Percentiles rank a stretch among this genome's conserved stretches.
Conservation (phyloP, 2,329 filamentous ascomycete species). For the Arthroderma sp. region DNA sequence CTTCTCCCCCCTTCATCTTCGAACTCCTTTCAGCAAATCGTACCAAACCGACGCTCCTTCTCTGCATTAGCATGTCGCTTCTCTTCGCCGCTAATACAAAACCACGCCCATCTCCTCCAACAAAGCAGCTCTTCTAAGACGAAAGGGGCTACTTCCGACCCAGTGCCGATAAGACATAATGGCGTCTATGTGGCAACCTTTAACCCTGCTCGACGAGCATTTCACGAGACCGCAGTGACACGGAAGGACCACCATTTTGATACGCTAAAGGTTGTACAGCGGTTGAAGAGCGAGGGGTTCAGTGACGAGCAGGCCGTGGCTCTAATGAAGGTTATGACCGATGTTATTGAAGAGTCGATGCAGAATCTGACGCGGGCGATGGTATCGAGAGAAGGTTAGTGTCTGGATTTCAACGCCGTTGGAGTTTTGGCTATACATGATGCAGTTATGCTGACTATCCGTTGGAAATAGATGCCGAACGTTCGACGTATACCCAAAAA, state of each 20-base stretch:
- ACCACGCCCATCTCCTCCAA: background rate
- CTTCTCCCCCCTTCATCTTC: background rate
- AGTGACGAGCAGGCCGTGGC: conserved; percentile 89
- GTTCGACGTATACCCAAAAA: conserved; percentile 61
- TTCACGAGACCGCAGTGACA: conserved; percentile 50
- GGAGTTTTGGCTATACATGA: background rate
- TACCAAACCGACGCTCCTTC: background rate
- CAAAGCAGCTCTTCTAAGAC: background rate
- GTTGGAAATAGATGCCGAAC: conserved; percentile 33
- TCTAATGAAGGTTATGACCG: conserved; percentile 96
- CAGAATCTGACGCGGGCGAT: conserved; percentile 96
- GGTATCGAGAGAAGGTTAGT: conserved; percentile 85
- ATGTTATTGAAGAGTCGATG: conserved; percentile 96
- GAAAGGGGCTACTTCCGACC: background rate
- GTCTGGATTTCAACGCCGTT: background rate
- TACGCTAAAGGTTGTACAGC: conserved; percentile 91
- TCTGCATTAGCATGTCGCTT: background rate
- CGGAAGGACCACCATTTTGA: conserved; percentile 88
- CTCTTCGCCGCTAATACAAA: background rate
- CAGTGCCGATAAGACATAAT: conserved; percentile 33
- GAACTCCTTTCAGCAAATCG: background rate
- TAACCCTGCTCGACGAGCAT: conserved; percentile 31
- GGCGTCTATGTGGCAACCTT: conserved; percentile 38
- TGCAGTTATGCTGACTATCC: background rate
- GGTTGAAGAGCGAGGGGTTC: conserved; percentile 80